Base-by-base conservation (phyloP, 345 rosid genomes). In the Murraya koenigii region DNA sequence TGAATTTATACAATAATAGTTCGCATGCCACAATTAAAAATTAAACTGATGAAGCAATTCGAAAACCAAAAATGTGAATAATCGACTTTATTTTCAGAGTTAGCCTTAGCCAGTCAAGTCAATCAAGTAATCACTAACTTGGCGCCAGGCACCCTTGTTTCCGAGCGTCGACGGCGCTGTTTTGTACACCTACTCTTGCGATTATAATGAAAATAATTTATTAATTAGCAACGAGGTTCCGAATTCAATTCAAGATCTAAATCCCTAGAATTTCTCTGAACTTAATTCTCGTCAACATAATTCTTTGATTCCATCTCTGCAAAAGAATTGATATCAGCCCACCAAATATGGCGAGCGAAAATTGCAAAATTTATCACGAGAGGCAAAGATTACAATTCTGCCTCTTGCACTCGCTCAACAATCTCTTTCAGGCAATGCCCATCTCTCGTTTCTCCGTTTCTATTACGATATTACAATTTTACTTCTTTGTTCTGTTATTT, bases 391-490 rank as follows among this genome's bases (percentile, higher is more conserved):
- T 96, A 13, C 98, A 96, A 36, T 90, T 90, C 68, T 94, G 98
- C 83, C 95, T 94, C 79, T 76, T 94, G 15, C 98, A 96, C 86
- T 78, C 92, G 13, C 98, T 96, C 77, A 94, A 92, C 89, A 96
- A 89, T 84, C 94, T 96, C 80, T 94, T 94, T 81, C 98, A 94
- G 98, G 99, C 92, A 54, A 76, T 17, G 26, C 72, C 73, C 44
- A 54, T 63, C 39, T 73, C 60, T 30, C 60, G 41, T 52, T 30
- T 55, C 36, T 14, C 13, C 17, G 49, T 3, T 41, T 44, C 49
- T 44, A 10, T 49, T 49, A 5, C 5, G 15, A 49, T 44, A 10
- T 49, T 49, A 5, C 5, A 49, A 49, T 52, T 52, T 52, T 52
- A 25, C 54, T 23, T 67, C 25, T 56, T 60, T 68, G 26, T 62